Evolutionary conservation across 225 moss, liverwort and hornwort species (phyloP).

Genomic region (Physcomitrium patens): DNA sequence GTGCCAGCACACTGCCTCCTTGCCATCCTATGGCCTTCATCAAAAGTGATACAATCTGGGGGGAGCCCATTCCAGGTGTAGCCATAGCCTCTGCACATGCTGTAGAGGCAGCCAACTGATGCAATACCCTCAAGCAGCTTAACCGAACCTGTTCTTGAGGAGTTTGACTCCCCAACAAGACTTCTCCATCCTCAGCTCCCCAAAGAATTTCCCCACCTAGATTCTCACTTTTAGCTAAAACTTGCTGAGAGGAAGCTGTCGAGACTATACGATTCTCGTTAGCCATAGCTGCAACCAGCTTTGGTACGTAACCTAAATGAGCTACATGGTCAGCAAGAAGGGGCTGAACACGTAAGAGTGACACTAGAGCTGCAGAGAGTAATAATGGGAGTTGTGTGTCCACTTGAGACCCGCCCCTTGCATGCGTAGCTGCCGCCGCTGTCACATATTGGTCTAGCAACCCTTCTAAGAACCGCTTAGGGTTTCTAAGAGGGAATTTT

Average conservation of each 20-base stretch:
- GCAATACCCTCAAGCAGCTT: slow-evolving; percentile 85
- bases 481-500: slow-evolving; percentile 84
- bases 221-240: slow-evolving; percentile 38
- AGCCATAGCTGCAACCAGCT: slow-evolving; percentile 87
- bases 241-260: slow-evolving; percentile 61
- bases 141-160: slow-evolving; percentile 79
- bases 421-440: slow-evolving; percentile 83
- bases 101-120: slow-evolving; percentile 86
- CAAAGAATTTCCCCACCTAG: slow-evolving; percentile 41
- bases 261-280: slow-evolving; percentile 81
- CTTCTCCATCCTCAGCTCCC: slow-evolving; percentile 76
- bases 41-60: slow-evolving; percentile 84
- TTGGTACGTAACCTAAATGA: slow-evolving; percentile 83
- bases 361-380: slow-evolving; percentile 86
- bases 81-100: slow-evolving; percentile 94
- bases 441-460: slow-evolving; percentile 83
- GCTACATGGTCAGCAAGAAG: slow-evolving; percentile 91
- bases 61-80: slow-evolving; percentile 80
- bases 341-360: slow-evolving; percentile 80
- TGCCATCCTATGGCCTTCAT: slow-evolving; percentile 97
- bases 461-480: slow-evolving; percentile 85
- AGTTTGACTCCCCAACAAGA: slow-evolving; percentile 59
- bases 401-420: slow-evolving; percentile 47
- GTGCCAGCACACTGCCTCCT: slow-evolving; percentile 86
- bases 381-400: slow-evolving; percentile 80